These are phyloP conservation scores for Diacronema lutheri DNA, from an alignment of 78 protist genomes.

Conservation along the genomic window DNA sequence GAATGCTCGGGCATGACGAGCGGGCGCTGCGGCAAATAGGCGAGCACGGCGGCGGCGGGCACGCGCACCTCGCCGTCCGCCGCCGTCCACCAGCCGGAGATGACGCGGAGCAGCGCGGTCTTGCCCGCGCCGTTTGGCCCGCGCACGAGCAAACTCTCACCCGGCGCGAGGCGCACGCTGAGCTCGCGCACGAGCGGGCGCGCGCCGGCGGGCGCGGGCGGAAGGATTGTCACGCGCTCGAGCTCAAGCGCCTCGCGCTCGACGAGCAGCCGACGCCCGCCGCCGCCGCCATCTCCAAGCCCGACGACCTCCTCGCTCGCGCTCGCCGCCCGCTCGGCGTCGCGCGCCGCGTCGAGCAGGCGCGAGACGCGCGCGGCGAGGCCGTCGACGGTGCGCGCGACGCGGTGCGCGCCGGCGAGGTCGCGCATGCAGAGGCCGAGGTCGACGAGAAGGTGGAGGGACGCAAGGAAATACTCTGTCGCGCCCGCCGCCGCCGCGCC, in stretches of 20 bases:
- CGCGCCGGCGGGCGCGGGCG: neutral
- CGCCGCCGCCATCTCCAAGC: too few species aligned
- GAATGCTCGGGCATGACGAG: neutral
- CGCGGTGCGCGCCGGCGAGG: neutral
- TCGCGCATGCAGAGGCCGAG: neutral
- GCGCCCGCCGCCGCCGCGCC: neutral
- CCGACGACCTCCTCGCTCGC: too few species aligned
- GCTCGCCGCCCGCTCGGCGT: too few species aligned
- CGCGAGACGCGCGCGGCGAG: neutral
- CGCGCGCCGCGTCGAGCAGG: neutral
- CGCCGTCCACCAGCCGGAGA: neutral
- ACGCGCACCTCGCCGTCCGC: neutral
- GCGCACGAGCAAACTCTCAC: neutral
- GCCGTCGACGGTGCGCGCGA: neutral
- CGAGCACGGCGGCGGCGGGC: neutral
- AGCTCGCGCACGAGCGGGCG: neutral
- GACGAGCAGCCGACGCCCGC: too few species aligned
- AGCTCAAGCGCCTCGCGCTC: too few species aligned
- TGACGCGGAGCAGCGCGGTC: neutral
- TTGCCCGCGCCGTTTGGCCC: neutral
- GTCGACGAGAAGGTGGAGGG: conserved; percentile 9
- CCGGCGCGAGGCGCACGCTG: neutral
- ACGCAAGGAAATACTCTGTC: conserved; percentile 10
- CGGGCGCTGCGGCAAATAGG: conserved; percentile 10
- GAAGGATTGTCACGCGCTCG: neutral